Percentiles rank a stretch among this genome's conserved stretches.
Conservation (phyloP, 805 yeast genomes). For the Cyberlindnera amylophila region DNA sequence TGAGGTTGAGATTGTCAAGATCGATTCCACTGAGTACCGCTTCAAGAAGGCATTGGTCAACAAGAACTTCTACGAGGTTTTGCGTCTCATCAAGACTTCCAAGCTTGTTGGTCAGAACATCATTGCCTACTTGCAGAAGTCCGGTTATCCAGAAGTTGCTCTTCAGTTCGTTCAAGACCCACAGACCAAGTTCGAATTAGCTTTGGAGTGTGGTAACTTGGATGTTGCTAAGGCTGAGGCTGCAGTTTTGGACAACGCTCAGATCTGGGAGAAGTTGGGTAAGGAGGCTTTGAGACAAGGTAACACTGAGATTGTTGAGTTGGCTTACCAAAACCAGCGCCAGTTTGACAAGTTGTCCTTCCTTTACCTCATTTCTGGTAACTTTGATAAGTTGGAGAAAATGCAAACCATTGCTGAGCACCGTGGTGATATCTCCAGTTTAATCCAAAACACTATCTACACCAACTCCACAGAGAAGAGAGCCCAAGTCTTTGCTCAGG, state of each 20-base stretch:
- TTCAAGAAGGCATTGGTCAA: conserved; percentile 90
- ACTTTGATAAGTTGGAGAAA: conserved; percentile 64
- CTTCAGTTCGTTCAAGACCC: conserved; percentile 95
- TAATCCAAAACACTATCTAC: conserved; percentile 80
- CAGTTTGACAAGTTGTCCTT: conserved; percentile 87
- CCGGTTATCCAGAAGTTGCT: conserved; percentile 97
- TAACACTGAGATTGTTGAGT: conserved; percentile 77
- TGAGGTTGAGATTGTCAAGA: conserved; percentile 67
- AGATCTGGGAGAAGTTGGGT: conserved; percentile 79
- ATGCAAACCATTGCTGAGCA: conserved; percentile 89
- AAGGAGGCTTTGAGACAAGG: conserved; percentile 89
- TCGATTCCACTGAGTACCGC: conserved; percentile 96
- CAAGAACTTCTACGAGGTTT: conserved; percentile 87
- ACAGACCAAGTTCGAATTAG: conserved; percentile 92
- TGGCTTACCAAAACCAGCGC: conserved; percentile 83
- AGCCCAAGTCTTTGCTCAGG: conserved; percentile 65
- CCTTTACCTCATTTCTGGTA: conserved; percentile 83
- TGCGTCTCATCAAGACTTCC: conserved; percentile 81
- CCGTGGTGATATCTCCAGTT: conserved; percentile 74
- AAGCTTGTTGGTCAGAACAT: conserved; percentile 96
- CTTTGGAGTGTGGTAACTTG: conserved; percentile 89
- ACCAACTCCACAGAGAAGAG: conserved; percentile 72
- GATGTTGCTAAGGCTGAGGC: conserved; percentile 89
- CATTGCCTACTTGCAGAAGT: conserved; percentile 88
- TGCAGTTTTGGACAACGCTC: conserved; percentile 58